Base-by-base conservation (phyloP, 495 filamentous ascomycete species). In the Neurospora sp. region DNA sequence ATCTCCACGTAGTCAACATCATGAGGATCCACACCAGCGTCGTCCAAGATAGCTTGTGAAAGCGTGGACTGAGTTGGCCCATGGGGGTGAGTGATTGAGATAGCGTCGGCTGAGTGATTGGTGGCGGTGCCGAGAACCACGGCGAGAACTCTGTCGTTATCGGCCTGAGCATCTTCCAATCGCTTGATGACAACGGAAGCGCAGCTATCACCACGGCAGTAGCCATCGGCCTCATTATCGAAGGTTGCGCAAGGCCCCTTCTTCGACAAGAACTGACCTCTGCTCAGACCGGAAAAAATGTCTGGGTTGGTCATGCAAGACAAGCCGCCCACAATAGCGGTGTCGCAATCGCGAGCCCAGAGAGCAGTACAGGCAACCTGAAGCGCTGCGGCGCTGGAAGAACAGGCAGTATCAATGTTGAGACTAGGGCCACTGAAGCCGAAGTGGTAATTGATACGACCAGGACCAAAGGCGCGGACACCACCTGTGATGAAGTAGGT, bases 401-500 rank as follows among this genome's bases (percentile, higher is more conserved):
- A 96, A 79, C 94, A 98, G 27, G 94, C 94, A 2, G 94, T 97
- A 78, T 98, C 94, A 41, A 96, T 87, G 75, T 89, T 93, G 78
- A 93, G 89, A 74, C 92, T 96, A 0, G 94, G 94, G 0, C 94
- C 94, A 74, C 89, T 91, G 79, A 97, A 96, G 70, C 94, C 94
- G 79, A 97, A 93, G 77, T 92, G 91, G 70, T 88, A 87, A 76
- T 96, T 97, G 78, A 97, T 94, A 40, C 94, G 87, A 3, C 94
- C 94, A 0, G 94, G 93, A 2, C 90, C 91, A 73, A 97, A 97
- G 17, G 94, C 94, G 53, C 93, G 88, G 20, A 94, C 91, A 76
- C 92, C 94, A 68, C 94, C 94, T 0, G 94, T 93, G 78, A 97
- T 97, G 82, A 90, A 97, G 79, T 97, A 97, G 1, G 94, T 97